Base-by-base conservation (phyloP, 1,139 yeast species). In the Keqinozyma sinolaborantium region DNA sequence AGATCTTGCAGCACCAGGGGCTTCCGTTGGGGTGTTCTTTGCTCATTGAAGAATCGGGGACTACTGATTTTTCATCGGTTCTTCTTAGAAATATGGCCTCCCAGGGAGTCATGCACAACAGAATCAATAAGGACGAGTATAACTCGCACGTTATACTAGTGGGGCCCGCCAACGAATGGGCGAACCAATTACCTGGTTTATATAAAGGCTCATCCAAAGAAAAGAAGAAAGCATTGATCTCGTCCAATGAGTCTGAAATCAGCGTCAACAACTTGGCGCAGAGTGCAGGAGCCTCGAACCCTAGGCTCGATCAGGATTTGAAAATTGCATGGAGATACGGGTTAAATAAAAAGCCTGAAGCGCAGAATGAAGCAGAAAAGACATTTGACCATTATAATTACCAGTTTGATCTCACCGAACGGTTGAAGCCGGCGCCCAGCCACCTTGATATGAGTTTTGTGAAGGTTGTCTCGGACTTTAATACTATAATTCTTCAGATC, bases 261-360 rank as follows among this genome's bases (percentile, higher is more conserved):
- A 78, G 86, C 34, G 90, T 84, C 3, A 77, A 82, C 21, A 84
- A 84, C 48, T 51, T 83, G 44, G 59, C 77, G 4, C 67, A 40
- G 27, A 39, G 44, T 13, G 44, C 53, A 15, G 32, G 38, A 14
- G 36, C 39, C 4, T 13, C 34, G 4, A 45, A 50, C 28, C 47
- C 54, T 14, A 57, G 65, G 16, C 33, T 33, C 21, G 52, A 56
- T 18, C 49, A 54, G 23, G 85, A 82, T 43, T 58, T 86, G 65
- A 83, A 80, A 51, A 86, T 86, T 47, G 95, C 95, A 2, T 86
- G 95, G 95, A 73, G 95, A 48, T 86, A 86, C 46, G 87, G 87
- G 0, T 53, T 80, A 32, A 72, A 69, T 27, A 73, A 74, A 34
- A 71, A 59, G 33, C 28, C 40, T 3, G 50, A 58, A 24, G 44